A percentile compares a stretch with the other conserved stretches of the same genome.
phyloP scores from a whole-genome alignment of 2,329 filamentous ascomycete genomes.

The Raffaelea ambrosiae region DNA sequence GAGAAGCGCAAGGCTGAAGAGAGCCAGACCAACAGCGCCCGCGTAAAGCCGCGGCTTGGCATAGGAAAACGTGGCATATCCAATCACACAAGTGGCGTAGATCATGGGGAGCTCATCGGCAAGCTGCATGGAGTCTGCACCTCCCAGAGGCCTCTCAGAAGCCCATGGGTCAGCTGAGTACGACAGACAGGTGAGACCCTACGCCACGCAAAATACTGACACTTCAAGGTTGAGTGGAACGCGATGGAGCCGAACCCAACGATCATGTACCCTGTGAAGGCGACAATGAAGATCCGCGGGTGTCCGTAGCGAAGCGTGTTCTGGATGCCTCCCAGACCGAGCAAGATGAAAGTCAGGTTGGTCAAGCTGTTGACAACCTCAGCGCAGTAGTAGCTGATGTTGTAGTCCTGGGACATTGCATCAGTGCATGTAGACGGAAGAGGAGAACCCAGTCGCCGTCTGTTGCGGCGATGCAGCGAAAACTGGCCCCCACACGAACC shows the following conservation, averaged over 20 bases:
- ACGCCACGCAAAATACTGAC: conserved; percentile 31
- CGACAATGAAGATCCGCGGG: conserved; percentile 65
- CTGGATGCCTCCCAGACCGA: conserved; percentile 65
- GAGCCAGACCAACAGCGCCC: conserved; percentile 44
- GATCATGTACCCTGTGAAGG: conserved; percentile 43
- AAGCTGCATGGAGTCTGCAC: conserved; percentile 49
- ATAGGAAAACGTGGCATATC: conserved; percentile 65
- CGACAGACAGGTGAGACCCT: neutral
- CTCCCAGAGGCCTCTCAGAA: neutral
- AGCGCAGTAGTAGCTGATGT: conserved; percentile 26
- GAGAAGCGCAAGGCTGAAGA: conserved; percentile 49
- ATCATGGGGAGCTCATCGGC: conserved; percentile 54
- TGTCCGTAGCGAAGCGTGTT: conserved; percentile 67
- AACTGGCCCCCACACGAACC: conserved; percentile 13
- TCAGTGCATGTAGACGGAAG: conserved; percentile 1
- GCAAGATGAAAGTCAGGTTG: conserved; percentile 71
- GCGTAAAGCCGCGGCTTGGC: conserved; percentile 37
- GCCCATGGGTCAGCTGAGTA: neutral
- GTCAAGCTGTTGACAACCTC: conserved; percentile 56
- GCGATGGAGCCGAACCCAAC: conserved; percentile 47
- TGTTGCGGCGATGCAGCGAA: neutral
- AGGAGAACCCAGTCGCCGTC: neutral
- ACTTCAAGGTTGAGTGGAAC: conserved; percentile 50
- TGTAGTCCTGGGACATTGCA: conserved; percentile 21
- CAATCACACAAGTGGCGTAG: conserved; percentile 49